Percentiles rank a stretch among this genome's conserved stretches.
Evolutionary conservation across 768 basidiomycete genomes (phyloP).

Genomic region (Russula sp.): DNA sequence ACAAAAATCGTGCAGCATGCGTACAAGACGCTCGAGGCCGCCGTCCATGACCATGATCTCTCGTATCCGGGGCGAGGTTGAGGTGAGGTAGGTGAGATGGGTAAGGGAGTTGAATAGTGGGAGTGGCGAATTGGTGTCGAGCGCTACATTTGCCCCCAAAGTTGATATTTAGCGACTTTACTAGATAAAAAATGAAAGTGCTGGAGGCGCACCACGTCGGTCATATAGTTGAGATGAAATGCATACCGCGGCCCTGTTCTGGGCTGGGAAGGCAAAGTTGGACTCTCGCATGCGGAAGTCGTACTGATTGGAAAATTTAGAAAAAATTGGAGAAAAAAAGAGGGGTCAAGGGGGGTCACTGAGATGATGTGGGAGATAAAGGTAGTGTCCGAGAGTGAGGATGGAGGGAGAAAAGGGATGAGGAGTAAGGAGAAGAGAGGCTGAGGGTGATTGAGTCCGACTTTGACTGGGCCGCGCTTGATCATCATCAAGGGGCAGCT

Average conservation of each 20-base stretch:
- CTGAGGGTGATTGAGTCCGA: conserved; percentile 20
- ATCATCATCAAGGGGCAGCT: conserved; percentile 28
- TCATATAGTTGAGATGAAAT: conserved; percentile 95
- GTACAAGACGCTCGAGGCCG: conserved; percentile 91
- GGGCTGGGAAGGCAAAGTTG: conserved; percentile 91
- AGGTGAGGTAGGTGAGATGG: conserved; percentile 94
- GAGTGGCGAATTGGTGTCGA: conserved; percentile 55
- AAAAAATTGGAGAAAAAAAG: conserved; percentile 13
- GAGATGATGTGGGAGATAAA: background rate
- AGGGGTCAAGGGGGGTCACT: background rate
- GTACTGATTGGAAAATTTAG: background rate
- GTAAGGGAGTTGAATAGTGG: conserved; percentile 92
- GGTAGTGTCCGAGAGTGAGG: background rate
- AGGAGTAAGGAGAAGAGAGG: conserved; percentile 8
- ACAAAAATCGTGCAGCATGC: conserved; percentile 88
- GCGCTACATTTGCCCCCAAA: conserved; percentile 37
- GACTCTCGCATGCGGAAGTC: conserved; percentile 74
- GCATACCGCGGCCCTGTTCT: conserved; percentile 93
- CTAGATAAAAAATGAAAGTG: conserved; percentile 7
- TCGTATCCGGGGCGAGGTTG: conserved; percentile 94
- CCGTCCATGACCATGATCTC: conserved; percentile 99
- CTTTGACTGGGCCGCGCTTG: conserved; percentile 22
- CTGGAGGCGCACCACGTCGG: conserved; percentile 67
- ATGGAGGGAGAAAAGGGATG: background rate
- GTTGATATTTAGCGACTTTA: background rate